Base-by-base conservation (phyloP, 2,329 filamentous ascomycete species). In the Clonostachys byssicola region DNA sequence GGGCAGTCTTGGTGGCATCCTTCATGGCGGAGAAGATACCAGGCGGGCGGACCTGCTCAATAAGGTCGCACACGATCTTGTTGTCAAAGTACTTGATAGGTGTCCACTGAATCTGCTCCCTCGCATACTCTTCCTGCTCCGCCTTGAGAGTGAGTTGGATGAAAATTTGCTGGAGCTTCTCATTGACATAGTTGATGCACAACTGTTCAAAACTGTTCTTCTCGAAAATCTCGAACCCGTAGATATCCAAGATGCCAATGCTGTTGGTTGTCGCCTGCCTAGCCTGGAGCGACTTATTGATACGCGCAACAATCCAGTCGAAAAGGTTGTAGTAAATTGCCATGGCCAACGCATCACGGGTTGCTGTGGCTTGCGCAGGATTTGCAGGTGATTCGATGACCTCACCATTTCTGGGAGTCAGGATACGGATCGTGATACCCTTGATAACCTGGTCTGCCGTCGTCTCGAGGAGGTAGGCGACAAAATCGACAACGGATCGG, bases 11-110 rank as follows among this genome's bases (percentile, higher is more conserved):
- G 54, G 94, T 97, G 43, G 94, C 94, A 70, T 99, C 94, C 65
- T 99, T 99, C 71, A 99, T 75, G 5, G 92, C 92, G 7, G 94
- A 94, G 62, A 99, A 96, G 42, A 99, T 84, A 60, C 94, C 94
- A 2, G 90, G 88, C 6, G 94, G 94, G 46, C 92, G 78, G 62
- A 87, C 83, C 62, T 95, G 89, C 67, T 99, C 94, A 56, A 99
- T 99, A 60, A 99, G 68, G 51, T 96, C 94, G 65, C 94, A 99
- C 48, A 99, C 94, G 43, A 99, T 86, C 75, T 97, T 97, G 78
- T 99, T 99, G 70, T 99, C 94, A 59, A 97, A 99, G 70, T 97
- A 99, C 60, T 94, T 95, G 77, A 99, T 99, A 3, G 94, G 94
- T 0, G 92, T 96, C 94, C 94, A 99, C 63, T 95, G 85, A 62